Conservation (phyloP, 352 stramenopile genomes). For the Globisporangium orthogonon region DNA sequence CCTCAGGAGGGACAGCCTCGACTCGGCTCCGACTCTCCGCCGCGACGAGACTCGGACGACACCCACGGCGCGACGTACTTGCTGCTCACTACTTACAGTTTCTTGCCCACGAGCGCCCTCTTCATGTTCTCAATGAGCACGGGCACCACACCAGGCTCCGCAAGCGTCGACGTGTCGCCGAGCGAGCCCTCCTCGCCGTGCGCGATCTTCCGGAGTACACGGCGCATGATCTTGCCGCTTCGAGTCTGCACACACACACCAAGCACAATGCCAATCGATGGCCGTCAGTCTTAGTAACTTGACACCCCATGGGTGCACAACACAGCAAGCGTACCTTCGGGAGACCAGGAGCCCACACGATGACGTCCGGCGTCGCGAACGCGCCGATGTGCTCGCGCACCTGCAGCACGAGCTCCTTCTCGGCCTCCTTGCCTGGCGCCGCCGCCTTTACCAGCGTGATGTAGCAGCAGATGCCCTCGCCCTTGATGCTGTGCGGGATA, state of each 20-base stretch:
- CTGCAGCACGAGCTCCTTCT: slow-evolving; percentile 64
- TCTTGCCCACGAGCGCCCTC: slow-evolving; percentile 53
- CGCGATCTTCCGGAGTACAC: slow-evolving; percentile 98
- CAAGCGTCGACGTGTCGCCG: slow-evolving; percentile 96
- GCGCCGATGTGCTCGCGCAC: slow-evolving; percentile 93
- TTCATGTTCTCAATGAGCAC: slow-evolving; percentile 89
- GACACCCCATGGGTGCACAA: neutral
- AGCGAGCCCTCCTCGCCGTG: slow-evolving; percentile 92
- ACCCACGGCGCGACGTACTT: neutral
- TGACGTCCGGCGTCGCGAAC: slow-evolving; percentile 95
- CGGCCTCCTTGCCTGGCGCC: slow-evolving; percentile 44
- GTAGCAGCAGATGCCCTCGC: slow-evolving; percentile 95
- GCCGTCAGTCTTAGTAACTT: neutral
- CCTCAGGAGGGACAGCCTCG: neutral
- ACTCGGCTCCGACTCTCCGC: neutral
- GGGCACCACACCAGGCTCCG: slow-evolving; percentile 93
- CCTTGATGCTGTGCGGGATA: slow-evolving; percentile 96
- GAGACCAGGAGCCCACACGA: slow-evolving; percentile 89
- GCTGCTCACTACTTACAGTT: neutral
- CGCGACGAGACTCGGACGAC: slow-evolving; percentile 3
- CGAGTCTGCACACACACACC: slow-evolving; percentile 56
- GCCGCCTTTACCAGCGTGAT: slow-evolving; percentile 88
- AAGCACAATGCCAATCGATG: neutral
- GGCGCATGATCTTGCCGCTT: slow-evolving; percentile 98
- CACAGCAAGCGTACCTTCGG: slow-evolving; percentile 62